Percentiles rank a stretch among this genome's conserved stretches.
Conservation (phyloP, 768 basidiomycete species). For the Lentinula aciculospora region DNA sequence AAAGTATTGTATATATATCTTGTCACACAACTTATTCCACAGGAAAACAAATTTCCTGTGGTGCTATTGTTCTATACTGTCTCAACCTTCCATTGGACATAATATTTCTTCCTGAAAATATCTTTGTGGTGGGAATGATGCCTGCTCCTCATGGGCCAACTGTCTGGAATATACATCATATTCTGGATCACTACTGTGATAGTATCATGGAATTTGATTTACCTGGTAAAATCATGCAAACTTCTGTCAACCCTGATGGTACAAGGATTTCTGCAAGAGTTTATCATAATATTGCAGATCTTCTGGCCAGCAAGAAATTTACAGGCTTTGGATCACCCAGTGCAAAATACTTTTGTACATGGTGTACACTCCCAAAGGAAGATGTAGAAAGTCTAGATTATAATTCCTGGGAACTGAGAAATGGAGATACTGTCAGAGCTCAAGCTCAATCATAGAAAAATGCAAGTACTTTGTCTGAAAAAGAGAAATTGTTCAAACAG, state of each 20-base stretch:
- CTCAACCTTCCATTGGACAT: constrained; percentile 21
- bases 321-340: constrained; percentile 12
- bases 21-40: neutral
- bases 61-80: constrained; percentile 16
- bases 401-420: constrained; percentile 9
- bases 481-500: neutral
- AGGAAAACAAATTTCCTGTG: constrained; percentile 14
- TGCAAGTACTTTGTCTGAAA: constrained; percentile 1
- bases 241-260: constrained; percentile 13
- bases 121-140: constrained; percentile 20
- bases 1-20: neutral
- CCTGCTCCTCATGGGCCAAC: constrained; percentile 21
- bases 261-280: constrained; percentile 10
- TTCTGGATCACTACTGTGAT: constrained; percentile 10
- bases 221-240: constrained; percentile 8
- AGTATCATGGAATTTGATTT: constrained; percentile 7
- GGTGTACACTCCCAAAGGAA: constrained; percentile 9
- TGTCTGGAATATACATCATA: constrained; percentile 4
- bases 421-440: constrained; percentile 7
- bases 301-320: constrained; percentile 12
- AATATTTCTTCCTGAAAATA: constrained; percentile 18
- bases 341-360: constrained; percentile 15
- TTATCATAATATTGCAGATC: constrained; percentile 14
- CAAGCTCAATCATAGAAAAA: constrained; percentile 13
- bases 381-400: constrained; percentile 13